Percentiles rank a stretch among this genome's conserved stretches.
Conservation (phyloP, 495 filamentous ascomycete genomes). For the Polyplosphaeria fusca region DNA sequence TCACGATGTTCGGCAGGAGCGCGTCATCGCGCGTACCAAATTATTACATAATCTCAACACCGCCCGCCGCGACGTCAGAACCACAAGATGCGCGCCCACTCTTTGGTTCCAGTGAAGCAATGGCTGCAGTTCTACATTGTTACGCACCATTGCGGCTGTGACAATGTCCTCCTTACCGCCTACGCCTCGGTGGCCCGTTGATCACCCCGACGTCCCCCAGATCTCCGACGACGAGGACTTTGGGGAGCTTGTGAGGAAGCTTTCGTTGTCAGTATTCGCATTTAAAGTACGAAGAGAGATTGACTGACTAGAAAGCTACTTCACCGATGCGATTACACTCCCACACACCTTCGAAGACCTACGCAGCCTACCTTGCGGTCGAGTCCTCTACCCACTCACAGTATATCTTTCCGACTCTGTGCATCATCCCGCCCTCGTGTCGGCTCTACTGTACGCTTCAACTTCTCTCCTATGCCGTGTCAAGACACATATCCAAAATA, state of each 20-base stretch:
- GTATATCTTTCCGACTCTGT: conserved; percentile 61
- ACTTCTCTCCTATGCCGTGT: neutral
- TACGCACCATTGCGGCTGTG: neutral
- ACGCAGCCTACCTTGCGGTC: conserved; percentile 61
- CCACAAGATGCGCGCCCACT: too few species aligned
- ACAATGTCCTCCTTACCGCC: conserved; percentile 23
- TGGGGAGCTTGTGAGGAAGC: conserved; percentile 62
- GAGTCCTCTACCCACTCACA: conserved; percentile 62
- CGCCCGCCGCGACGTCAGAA: too few species aligned
- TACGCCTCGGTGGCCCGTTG: conserved; percentile 32
- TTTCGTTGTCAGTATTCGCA: conserved; percentile 55
- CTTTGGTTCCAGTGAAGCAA: neutral
- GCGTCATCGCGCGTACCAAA: neutral
- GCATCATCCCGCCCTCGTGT: conserved; percentile 71
- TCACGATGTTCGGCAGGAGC: neutral
- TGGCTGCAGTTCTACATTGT: conserved; percentile 4
- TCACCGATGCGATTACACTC: conserved; percentile 61
- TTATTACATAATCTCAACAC: too few species aligned
- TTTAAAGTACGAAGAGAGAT: neutral
- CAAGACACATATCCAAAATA: too few species aligned
- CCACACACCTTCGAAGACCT: conserved; percentile 79
- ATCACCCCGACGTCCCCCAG: conserved; percentile 51
- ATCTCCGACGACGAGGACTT: conserved; percentile 64
- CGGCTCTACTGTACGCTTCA: conserved; percentile 64
- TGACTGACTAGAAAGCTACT: conserved; percentile 50